phyloP scores from a whole-genome alignment of 2,329 filamentous ascomycete species.

The Ophiostoma sp. region DNA sequence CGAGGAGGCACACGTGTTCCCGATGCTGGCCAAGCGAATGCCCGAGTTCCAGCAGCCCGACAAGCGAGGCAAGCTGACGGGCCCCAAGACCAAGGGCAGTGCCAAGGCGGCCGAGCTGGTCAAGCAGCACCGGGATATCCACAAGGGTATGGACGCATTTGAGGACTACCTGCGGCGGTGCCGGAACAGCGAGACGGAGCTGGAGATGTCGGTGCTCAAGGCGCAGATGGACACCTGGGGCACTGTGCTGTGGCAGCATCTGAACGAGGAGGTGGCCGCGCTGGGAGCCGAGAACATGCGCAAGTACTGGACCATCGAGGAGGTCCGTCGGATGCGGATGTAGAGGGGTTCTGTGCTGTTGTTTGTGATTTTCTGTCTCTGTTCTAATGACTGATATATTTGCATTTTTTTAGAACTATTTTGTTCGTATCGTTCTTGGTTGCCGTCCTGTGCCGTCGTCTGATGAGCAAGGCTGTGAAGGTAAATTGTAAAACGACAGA shows the following conservation, averaged over 20 bases:
- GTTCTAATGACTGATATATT: neutral
- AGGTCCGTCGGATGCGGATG: constrained; percentile 57
- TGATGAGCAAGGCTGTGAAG: neutral
- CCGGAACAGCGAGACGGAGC: constrained; percentile 55
- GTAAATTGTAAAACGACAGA: no score
- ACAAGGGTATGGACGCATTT: constrained; percentile 65
- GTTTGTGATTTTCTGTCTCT: neutral
- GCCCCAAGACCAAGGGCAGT: constrained; percentile 8
- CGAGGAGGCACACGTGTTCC: constrained; percentile 79
- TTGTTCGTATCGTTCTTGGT: neutral
- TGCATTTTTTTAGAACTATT: neutral
- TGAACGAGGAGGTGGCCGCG: constrained; percentile 77
- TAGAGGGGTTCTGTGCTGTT: constrained; percentile 35
- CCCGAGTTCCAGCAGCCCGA: constrained; percentile 59
- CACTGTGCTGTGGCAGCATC: constrained; percentile 70
- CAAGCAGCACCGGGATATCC: constrained; percentile 72
- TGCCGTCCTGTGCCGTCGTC: neutral
- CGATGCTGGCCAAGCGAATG: constrained; percentile 70
- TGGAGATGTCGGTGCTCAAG: constrained; percentile 57
- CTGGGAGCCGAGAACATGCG: constrained; percentile 84
- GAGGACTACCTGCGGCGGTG: constrained; percentile 61
- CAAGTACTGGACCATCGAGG: constrained; percentile 69
- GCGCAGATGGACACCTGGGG: constrained; percentile 73
- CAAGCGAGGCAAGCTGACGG: constrained; percentile 15
- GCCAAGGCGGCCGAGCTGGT: constrained; percentile 56